Percentiles rank a stretch among this genome's conserved stretches.
Evolutionary conservation across 1,139 yeast species (phyloP).

Genomic region (Scheffersomyces stambukii): DNA sequence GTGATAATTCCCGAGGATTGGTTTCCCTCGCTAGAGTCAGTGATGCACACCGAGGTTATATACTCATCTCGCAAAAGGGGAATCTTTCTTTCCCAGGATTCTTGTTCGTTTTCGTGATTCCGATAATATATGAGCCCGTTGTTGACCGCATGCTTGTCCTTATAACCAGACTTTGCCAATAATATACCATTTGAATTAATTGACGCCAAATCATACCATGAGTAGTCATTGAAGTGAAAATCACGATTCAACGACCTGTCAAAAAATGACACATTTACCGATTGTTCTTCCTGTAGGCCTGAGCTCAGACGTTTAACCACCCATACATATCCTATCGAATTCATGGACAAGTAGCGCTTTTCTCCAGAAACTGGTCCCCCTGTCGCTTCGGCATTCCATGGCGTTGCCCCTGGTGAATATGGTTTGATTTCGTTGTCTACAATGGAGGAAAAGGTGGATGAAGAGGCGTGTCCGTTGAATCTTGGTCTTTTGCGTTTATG

Average conservation of each 20-base stretch:
- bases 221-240: slow-evolving; percentile 78
- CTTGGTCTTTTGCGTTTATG: slow-evolving; percentile 5
- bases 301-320: slow-evolving; percentile 48
- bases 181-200: slow-evolving; percentile 64
- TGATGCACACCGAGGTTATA: slow-evolving; percentile 34
- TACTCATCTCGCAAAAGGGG: slow-evolving; percentile 34
- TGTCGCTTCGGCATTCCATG: slow-evolving; percentile 31
- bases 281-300: slow-evolving; percentile 36
- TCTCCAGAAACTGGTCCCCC: no score
- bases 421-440: slow-evolving; percentile 21
- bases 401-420: slow-evolving; percentile 80
- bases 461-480: not conserved
- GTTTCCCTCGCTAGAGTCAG: slow-evolving; percentile 14
- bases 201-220: slow-evolving; percentile 70
- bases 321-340: slow-evolving; percentile 79
- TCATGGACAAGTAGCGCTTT: slow-evolving; percentile 79
- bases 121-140: slow-evolving; percentile 40
- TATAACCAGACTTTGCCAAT: slow-evolving; percentile 48
- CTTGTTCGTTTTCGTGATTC: slow-evolving; percentile 33
- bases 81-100: slow-evolving; percentile 40
- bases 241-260: slow-evolving; percentile 78
- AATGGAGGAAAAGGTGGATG: slow-evolving; percentile 1
- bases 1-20: slow-evolving; percentile 27
- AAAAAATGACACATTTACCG: slow-evolving; percentile 82
- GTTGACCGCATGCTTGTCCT: no score